Evolutionary conservation across 768 basidiomycete genomes (phyloP).

Genomic region (Leccinum broughii): DNA sequence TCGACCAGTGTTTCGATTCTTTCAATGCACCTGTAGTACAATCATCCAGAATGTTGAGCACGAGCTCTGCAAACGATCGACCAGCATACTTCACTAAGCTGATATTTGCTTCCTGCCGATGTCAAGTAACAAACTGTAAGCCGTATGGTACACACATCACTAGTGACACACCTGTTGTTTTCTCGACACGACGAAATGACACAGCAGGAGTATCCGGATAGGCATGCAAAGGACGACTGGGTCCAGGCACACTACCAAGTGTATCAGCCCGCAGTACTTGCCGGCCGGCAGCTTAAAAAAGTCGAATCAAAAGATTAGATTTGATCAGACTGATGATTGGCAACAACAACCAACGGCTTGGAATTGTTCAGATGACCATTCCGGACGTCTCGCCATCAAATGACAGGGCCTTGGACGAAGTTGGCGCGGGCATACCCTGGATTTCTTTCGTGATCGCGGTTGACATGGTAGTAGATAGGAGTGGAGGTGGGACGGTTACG

Average conservation of each 20-base stretch:
- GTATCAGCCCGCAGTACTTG: not conserved
- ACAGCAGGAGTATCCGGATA: not conserved
- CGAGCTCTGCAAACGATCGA: not conserved
- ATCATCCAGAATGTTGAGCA: not conserved
- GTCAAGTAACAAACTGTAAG: not conserved
- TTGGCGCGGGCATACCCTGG: not conserved
- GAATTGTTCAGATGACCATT: not conserved
- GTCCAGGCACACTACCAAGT: not conserved
- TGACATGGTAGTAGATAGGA: not conserved
- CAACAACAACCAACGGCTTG: not conserved
- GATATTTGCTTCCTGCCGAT: not conserved
- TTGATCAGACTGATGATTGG: not conserved
- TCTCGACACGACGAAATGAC: not conserved
- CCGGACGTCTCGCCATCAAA: slow-evolving; percentile 4
- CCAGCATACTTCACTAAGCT: not conserved
- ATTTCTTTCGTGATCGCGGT: not conserved
- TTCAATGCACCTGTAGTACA: too few relatives aligned
- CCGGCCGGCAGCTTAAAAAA: not conserved
- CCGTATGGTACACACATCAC: not conserved
- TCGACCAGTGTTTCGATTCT: too few relatives aligned
- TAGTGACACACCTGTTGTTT: not conserved
- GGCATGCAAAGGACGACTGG: not conserved
- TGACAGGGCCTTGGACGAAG: not conserved
- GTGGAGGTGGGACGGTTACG: not conserved
- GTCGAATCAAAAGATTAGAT: not conserved